phyloP scores from a whole-genome alignment of 768 basidiomycete species.

The Gloeopeniophorella convolvens region DNA sequence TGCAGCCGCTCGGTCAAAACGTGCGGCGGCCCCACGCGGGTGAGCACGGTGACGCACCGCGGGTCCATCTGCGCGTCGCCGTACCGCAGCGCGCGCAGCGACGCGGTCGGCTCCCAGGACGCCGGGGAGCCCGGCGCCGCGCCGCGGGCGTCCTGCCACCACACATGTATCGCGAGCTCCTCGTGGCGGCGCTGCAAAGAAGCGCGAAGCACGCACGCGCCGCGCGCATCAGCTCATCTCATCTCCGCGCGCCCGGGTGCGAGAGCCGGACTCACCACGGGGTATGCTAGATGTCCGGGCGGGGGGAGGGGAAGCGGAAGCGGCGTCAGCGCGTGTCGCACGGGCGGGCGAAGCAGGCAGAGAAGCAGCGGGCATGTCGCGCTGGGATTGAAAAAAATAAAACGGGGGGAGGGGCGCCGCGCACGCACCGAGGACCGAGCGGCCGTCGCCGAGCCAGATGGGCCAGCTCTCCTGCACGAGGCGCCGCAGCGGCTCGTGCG shows the following conservation, averaged over 20 bases:
- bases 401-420: too few relatives aligned
- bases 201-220: background rate
- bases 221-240: background rate
- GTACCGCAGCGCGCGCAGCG: slow-evolving; percentile 8
- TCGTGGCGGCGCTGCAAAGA: slow-evolving; percentile 10
- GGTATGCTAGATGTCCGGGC: slow-evolving; percentile 7
- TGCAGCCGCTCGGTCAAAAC: background rate
- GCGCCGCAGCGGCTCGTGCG: slow-evolving; percentile 4
- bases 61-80: slow-evolving; percentile 11
- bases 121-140: background rate
- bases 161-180: slow-evolving; percentile 11
- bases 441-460: slow-evolving; percentile 9
- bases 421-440: background rate
- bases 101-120: slow-evolving; percentile 7
- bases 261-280: slow-evolving; percentile 8
- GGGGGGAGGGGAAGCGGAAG: too few relatives aligned
- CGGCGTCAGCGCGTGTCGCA: too few relatives aligned
- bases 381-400: background rate
- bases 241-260: background rate
- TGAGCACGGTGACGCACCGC: slow-evolving; percentile 3
- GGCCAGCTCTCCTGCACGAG: slow-evolving; percentile 17
- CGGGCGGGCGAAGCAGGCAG: too few relatives aligned
- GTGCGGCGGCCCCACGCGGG: background rate
- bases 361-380: background rate
- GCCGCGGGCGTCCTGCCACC: slow-evolving; percentile 9